Evolutionary conservation across 208 protist species (phyloP).

Genomic region (Trichomonas vaginalis): DNA sequence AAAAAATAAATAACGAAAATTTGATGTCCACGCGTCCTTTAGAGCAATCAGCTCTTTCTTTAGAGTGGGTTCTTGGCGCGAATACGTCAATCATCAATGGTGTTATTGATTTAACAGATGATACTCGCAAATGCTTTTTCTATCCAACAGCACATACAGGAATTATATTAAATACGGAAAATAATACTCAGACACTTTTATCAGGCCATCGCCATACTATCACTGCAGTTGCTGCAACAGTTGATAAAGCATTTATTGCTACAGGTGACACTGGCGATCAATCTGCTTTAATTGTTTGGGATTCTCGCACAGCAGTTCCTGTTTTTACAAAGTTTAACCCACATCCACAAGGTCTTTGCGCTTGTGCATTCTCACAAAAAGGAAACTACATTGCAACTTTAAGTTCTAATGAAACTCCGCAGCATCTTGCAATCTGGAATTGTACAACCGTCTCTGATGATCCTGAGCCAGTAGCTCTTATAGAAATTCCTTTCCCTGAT

Average conservation of each 20-base stretch:
- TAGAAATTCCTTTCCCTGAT: constrained; percentile 10
- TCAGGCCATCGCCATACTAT: background rate
- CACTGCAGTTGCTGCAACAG: background rate
- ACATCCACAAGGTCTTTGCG: background rate
- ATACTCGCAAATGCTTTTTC: background rate
- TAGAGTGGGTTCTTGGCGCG: constrained; percentile 6
- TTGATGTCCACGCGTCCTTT: background rate
- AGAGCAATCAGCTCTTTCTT: constrained; percentile 5
- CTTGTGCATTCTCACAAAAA: background rate
- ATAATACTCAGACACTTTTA: background rate
- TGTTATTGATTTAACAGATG: background rate
- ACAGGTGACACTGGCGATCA: background rate
- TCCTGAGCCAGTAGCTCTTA: background rate
- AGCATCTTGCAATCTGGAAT: background rate
- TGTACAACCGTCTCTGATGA: background rate
- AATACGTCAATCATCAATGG: constrained; percentile 13
- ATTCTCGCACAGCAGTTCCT: background rate
- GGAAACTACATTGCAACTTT: background rate
- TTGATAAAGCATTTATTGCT: background rate
- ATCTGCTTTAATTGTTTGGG: background rate
- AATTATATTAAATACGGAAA: background rate
- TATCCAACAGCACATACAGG: constrained; percentile 12
- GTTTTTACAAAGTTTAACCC: background rate
- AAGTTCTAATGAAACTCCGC: background rate
- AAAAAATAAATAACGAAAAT: background rate